A percentile compares a stretch with the other conserved stretches of the same genome.
Conservation (phyloP, 2,329 filamentous ascomycete genomes). For the Basipetospora chlamydospora region DNA sequence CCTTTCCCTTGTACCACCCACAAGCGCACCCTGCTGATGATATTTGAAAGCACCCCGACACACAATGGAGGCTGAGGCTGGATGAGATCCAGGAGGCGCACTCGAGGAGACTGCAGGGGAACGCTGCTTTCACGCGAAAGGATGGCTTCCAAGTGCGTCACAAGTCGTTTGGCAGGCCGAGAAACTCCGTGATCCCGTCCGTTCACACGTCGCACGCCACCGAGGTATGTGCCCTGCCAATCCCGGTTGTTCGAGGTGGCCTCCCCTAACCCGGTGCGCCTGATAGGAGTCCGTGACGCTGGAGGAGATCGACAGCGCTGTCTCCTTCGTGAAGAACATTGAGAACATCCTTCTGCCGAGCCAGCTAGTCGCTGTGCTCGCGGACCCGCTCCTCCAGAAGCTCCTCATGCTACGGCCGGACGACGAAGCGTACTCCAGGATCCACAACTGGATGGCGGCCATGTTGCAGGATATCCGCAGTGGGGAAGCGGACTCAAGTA, state of each 20-base stretch:
- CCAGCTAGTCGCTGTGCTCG: constrained; percentile 63
- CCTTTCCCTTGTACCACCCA: background rate
- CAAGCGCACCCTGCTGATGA: too few relatives aligned
- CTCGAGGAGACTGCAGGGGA: constrained; percentile 29
- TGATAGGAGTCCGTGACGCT: constrained; percentile 46
- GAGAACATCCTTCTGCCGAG: constrained; percentile 71
- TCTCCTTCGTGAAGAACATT: constrained; percentile 55
- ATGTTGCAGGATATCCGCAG: constrained; percentile 40
- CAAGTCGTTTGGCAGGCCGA: constrained; percentile 12
- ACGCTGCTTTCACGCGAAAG: constrained; percentile 19
- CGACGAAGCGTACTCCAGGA: constrained; percentile 32
- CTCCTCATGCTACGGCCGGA: constrained; percentile 51
- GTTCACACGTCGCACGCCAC: constrained; percentile 63
- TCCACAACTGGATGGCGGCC: constrained; percentile 44
- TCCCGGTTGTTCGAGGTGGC: too few relatives aligned
- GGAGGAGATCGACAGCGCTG: constrained; percentile 63
- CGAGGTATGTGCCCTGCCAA: constrained; percentile 46
- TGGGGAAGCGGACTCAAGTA: constrained; percentile 32
- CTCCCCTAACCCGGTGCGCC: too few relatives aligned
- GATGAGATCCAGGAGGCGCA: constrained; percentile 50
- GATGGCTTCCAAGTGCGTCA: constrained; percentile 45
- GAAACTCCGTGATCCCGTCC: constrained; percentile 42
- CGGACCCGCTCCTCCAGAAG: constrained; percentile 67
- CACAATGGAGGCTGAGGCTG: constrained; percentile 56
- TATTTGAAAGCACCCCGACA: constrained; percentile 59